Evolutionary conservation across 805 yeast genomes (phyloP).

Genomic region (Sungouiozyma ichnusensis): DNA sequence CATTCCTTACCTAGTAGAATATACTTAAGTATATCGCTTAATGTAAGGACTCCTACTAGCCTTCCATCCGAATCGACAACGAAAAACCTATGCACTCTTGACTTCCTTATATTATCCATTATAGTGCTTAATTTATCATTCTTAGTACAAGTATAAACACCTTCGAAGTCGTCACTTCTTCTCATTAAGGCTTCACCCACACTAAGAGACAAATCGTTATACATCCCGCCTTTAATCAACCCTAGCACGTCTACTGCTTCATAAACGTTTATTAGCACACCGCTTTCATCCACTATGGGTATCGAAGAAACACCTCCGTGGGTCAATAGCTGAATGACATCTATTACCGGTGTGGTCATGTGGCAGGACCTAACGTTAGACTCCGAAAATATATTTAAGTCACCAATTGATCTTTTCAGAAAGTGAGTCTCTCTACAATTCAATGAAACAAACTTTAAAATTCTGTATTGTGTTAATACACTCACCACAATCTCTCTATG

Average conservation of each 20-base stretch:
- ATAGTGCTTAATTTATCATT: conserved; percentile 80
- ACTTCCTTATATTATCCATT: conserved; percentile 84
- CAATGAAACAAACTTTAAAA: conserved; percentile 86
- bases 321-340: conserved; percentile 75
- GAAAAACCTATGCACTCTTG: conserved; percentile 83
- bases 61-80: conserved; percentile 80
- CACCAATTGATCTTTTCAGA: conserved; percentile 63
- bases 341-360: conserved; percentile 87
- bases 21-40: conserved; percentile 83
- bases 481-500: conserved; percentile 90
- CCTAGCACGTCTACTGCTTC: conserved; percentile 94
- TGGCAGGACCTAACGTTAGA: conserved; percentile 60
- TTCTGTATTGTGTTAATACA: conserved; percentile 92
- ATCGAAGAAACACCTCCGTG: conserved; percentile 79
- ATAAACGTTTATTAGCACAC: conserved; percentile 69
- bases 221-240: conserved; percentile 86
- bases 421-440: conserved; percentile 91
- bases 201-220: conserved; percentile 77
- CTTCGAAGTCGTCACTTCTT: conserved; percentile 87
- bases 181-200: conserved; percentile 95
- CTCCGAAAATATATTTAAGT: conserved; percentile 54
- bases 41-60: conserved; percentile 73
- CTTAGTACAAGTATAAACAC: conserved; percentile 90
- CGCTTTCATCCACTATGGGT: conserved; percentile 76
- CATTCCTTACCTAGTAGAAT: conserved; percentile 51